Evolutionary conservation across 345 rosid species (phyloP).

Genomic region (Salix arbutifolia): DNA sequence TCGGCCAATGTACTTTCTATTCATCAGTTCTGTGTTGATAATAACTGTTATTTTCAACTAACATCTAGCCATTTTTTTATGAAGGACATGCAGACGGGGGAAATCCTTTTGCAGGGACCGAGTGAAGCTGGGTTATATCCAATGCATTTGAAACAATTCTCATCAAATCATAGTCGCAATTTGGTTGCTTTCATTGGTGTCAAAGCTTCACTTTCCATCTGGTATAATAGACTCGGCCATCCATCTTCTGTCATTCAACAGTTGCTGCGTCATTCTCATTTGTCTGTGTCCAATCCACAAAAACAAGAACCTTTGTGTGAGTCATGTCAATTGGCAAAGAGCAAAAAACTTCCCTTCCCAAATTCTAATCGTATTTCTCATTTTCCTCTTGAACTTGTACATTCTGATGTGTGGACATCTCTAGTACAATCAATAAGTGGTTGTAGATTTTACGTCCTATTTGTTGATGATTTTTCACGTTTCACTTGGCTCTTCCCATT

Average conservation of each 20-base stretch:
- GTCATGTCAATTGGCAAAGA: not conserved
- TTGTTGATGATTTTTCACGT: not conserved
- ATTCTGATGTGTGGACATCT: not conserved
- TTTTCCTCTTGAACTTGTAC: not conserved
- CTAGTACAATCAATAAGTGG: not conserved
- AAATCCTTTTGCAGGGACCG: not conserved
- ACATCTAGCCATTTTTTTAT: not conserved
- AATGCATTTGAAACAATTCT: not conserved
- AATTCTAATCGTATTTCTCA: fast-evolving
- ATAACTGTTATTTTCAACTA: too few species aligned
- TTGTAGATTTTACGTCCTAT: not conserved
- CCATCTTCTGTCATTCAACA: not conserved
- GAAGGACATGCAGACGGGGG: not conserved
- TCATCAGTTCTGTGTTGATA: not conserved
- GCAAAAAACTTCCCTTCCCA: not conserved
- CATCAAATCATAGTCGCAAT: fast-evolving
- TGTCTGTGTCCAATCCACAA: too few species aligned
- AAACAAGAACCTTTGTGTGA: not conserved
- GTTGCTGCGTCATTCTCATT: fast-evolving
- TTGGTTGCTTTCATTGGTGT: fast-evolving
- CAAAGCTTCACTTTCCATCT: not conserved
- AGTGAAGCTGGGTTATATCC: not conserved
- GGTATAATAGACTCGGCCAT: fast-evolving
- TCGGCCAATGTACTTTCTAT: too few species aligned
- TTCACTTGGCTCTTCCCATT: not conserved